Base-by-base conservation (phyloP, 805 yeast genomes). In the Yarrowia alimentaria region DNA sequence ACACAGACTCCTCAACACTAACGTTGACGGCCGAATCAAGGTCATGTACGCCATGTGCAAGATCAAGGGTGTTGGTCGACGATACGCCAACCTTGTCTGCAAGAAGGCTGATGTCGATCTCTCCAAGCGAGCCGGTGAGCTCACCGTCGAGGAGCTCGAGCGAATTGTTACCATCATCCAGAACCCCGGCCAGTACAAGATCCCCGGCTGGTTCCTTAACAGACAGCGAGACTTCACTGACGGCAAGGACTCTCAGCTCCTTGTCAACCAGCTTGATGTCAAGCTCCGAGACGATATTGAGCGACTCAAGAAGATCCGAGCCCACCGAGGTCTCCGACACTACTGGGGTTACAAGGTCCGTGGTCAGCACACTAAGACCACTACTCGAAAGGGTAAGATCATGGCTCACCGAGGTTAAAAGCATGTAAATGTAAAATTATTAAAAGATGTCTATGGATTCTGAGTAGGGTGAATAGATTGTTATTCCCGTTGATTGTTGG, bases 331-430 rank as follows among this genome's bases (percentile, higher is more conserved):
- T 91, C 85, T 93, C 77, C 89, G 99, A 85, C 99, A 93, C 83
- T 90, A 83, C 91, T 93, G 97, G 98, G 97, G 97, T 75, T 81
- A 93, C 75, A 93, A 93, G 82, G 99, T 94, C 77, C 89, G 99
- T 84, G 99, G 99, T 80, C 99, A 93, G 83, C 99, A 93, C 82
- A 93, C 99, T 84, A 93, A 93, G 86, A 91, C 99, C 75, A 93
- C 99, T 69, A 95, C 97, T 76, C 89, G 99, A 81, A 90, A 95
- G 70, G 83, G 83, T 68, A 77, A 74, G 78, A 73, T 65, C 61
- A 72, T 68, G 50, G 13, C 50, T 31, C 50, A 43, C 50, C 37
- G 50, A 4, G 35, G 17, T 16, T 31, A 43, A 30, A 35, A 40
- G 49, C 50, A 43, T 43, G 37, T 30, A 43, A 16, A 43, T 43